Percentiles rank a stretch among this genome's conserved stretches.
Evolutionary conservation across 2,329 filamentous ascomycete species (phyloP).

Genomic region (Cercospora brassicicola): DNA sequence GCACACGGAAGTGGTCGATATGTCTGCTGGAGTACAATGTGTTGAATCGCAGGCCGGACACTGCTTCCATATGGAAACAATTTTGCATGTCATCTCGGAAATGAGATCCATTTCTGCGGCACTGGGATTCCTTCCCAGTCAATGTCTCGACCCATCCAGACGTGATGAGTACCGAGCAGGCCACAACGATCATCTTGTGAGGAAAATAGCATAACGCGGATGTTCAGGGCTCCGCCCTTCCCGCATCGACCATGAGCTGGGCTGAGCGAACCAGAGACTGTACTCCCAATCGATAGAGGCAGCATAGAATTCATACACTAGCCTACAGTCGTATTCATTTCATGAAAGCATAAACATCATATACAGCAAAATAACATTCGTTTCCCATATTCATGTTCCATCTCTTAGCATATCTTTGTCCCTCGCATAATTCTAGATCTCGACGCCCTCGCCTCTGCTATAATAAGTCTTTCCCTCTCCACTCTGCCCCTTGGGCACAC

Average conservation of each 20-base stretch:
- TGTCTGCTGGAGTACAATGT: neutral
- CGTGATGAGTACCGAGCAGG: neutral
- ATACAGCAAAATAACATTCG: neutral
- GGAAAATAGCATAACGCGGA: neutral
- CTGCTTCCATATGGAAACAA: neutral
- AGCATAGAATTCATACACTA: neutral
- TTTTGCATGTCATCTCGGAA: neutral
- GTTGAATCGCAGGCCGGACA: neutral
- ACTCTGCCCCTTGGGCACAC: slow-evolving; percentile 9
- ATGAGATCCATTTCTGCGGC: neutral
- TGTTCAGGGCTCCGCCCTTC: neutral
- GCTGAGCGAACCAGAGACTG: neutral
- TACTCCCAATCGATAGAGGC: neutral
- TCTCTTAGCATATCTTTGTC: neutral
- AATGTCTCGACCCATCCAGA: neutral
- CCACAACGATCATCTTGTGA: neutral
- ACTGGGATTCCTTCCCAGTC: neutral
- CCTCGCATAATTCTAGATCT: slow-evolving; percentile 3
- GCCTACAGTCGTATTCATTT: neutral
- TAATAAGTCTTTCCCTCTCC: slow-evolving; percentile 12
- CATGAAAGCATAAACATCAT: neutral
- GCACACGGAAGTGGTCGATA: neutral
- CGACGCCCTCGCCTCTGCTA: slow-evolving; percentile 6
- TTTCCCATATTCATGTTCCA: neutral
- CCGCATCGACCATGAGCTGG: neutral